Percentiles rank a stretch among this genome's conserved stretches.
These are phyloP conservation scores for Wickerhamomyces sydowiorum DNA, from an alignment of 805 yeast genomes.

Conservation along the genomic window DNA sequence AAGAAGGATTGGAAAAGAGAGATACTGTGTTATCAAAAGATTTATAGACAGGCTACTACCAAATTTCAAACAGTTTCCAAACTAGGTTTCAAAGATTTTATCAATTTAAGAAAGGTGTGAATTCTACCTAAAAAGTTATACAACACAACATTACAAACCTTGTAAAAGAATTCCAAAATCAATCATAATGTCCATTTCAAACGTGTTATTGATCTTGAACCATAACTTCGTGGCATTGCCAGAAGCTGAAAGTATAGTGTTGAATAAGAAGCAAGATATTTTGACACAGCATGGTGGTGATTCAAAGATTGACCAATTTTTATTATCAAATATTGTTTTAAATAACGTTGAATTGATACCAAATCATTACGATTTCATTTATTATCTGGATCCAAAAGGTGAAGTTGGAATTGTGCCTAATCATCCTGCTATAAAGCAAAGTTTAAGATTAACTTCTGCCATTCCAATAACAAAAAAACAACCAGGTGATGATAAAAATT, in stretches of 20 bases:
- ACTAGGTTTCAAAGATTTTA: too few species aligned
- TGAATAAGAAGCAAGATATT: conserved; percentile 14
- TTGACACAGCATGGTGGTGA: conserved; percentile 5
- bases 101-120: background rate
- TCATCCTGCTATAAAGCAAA: conserved; percentile 16
- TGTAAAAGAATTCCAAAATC: background rate
- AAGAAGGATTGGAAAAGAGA: too few species aligned
- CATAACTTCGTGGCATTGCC: conserved; percentile 19
- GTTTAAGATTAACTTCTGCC: conserved; percentile 9
- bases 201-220: conserved; percentile 20
- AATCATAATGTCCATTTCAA: conserved; percentile 7
- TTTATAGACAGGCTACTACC: too few species aligned
- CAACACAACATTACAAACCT: background rate
- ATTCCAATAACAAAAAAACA: conserved; percentile 3
- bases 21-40: too few species aligned
- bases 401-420: conserved; percentile 20
- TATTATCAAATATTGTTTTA: conserved; percentile 21
- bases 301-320: conserved; percentile 17
- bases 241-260: conserved; percentile 16
- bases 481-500: background rate
- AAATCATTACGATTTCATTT: conserved; percentile 19
- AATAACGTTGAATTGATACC: conserved; percentile 14
- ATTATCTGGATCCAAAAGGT: conserved; percentile 18
- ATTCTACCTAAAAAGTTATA: background rate
- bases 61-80: background rate